These are phyloP conservation scores for Cercospora zeae-maydis DNA, from an alignment of 2,329 filamentous ascomycete species.

Conservation along the genomic window DNA sequence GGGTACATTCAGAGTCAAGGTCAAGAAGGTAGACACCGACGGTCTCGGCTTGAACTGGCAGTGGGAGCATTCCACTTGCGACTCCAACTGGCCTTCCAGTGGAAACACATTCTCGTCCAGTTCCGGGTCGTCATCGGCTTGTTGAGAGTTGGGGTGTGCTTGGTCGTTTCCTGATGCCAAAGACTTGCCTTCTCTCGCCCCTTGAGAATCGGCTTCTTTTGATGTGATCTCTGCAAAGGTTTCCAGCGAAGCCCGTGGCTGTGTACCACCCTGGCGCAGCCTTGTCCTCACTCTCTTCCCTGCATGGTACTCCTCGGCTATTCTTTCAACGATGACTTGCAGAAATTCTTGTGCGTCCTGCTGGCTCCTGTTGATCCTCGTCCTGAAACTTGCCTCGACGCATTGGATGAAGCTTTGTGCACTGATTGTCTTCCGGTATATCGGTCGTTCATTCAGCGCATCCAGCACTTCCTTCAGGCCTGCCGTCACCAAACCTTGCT, in stretches of 20 bases:
- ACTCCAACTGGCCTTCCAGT: conserved; percentile 86
- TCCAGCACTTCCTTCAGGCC: conserved; percentile 92
- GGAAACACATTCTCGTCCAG: conserved; percentile 71
- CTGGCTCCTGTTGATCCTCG: conserved; percentile 88
- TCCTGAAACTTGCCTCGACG: conserved; percentile 80
- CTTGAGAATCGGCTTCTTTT: background rate
- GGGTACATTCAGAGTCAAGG: conserved; percentile 86
- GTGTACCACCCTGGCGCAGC: conserved; percentile 39
- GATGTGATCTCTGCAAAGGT: background rate
- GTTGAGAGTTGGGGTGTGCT: conserved; percentile 20
- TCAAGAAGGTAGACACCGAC: conserved; percentile 80
- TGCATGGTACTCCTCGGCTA: conserved; percentile 92
- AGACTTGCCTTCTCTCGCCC: conserved; percentile 22
- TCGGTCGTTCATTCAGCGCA: conserved; percentile 84
- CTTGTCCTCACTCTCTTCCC: conserved; percentile 68
- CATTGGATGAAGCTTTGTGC: conserved; percentile 78
- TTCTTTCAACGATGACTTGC: conserved; percentile 84
- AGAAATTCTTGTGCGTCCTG: conserved; percentile 98
- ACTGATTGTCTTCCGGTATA: conserved; percentile 90
- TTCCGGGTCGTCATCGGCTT: conserved; percentile 34
- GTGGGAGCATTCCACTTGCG: conserved; percentile 88
- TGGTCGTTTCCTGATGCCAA: background rate
- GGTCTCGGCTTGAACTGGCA: conserved; percentile 88
- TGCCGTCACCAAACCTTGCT: conserved; percentile 76
- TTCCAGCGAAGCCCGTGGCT: background rate